These are phyloP conservation scores for Cicer cuneatum DNA, from an alignment of 306 rosid species.

Conservation along the genomic window DNA sequence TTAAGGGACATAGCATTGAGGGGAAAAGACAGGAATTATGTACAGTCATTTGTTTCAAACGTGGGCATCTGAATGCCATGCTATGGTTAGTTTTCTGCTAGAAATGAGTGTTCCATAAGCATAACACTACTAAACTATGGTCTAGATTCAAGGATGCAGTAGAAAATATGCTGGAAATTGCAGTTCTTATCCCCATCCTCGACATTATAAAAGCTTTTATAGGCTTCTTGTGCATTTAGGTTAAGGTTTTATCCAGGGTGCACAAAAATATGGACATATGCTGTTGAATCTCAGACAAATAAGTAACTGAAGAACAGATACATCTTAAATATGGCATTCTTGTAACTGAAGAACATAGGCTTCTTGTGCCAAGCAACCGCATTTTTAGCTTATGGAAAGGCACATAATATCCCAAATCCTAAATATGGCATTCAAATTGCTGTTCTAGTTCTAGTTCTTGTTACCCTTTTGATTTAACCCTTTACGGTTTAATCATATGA, in stretches of 20 bases:
- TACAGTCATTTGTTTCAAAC: not conserved
- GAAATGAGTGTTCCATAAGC: slow-evolving; percentile 1
- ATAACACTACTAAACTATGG: not conserved
- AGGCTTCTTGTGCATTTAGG: not conserved
- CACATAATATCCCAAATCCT: not conserved
- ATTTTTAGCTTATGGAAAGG: not conserved
- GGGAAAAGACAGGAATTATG: not conserved
- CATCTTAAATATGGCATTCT: no score
- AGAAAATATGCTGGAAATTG: slow-evolving; percentile 4
- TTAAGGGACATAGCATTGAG: not conserved
- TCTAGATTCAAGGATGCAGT: not conserved
- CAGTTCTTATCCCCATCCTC: not conserved
- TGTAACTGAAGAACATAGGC: no score
- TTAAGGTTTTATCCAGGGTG: not conserved
- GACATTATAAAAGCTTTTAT: not conserved
- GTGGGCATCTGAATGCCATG: slow-evolving; percentile 10
- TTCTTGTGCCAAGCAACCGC: not conserved
- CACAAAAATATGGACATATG: not conserved
- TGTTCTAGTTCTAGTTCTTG: not conserved
- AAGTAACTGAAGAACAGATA: not conserved
- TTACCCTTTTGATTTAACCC: not conserved
- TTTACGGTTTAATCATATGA: not conserved
- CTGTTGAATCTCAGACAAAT: not conserved
- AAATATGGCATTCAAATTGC: not conserved
- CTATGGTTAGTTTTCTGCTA: not conserved